phyloP scores from a whole-genome alignment of 2,329 filamentous ascomycete genomes.

The Talaromyces atroroseus region DNA sequence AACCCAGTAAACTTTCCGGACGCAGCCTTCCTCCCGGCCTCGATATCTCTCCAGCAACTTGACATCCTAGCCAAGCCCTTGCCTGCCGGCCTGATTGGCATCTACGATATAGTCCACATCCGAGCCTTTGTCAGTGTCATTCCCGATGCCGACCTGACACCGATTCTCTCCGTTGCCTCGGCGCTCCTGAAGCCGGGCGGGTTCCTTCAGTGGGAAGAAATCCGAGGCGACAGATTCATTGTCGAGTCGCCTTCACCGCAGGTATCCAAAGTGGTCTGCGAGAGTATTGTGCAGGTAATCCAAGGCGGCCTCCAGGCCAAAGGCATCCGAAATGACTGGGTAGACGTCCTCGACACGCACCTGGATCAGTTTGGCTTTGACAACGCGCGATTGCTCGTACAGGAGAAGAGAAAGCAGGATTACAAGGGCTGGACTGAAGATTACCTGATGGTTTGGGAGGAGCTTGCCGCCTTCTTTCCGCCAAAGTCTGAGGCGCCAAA shows the following conservation, averaged over 20 bases:
- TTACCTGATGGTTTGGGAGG: conserved; percentile 2
- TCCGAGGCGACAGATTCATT: not conserved
- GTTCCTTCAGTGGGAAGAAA: conserved; percentile 2
- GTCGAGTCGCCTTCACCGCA: conserved; percentile 2
- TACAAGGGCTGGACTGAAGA: conserved; percentile 3
- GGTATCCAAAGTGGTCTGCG: not conserved
- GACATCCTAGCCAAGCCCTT: not conserved
- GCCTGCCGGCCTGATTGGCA: not conserved
- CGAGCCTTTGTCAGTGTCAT: not conserved
- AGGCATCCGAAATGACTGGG: not conserved
- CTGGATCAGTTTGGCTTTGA: not conserved
- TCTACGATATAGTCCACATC: not conserved
- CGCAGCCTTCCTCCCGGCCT: not conserved
- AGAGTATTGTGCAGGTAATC: conserved; percentile 1
- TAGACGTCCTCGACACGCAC: not conserved
- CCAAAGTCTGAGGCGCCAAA: not conserved
- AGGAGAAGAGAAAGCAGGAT: not conserved
- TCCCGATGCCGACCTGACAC: not conserved
- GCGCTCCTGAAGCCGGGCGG: not conserved
- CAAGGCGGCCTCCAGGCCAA: not conserved
- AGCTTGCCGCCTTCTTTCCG: not conserved
- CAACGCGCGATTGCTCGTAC: not conserved
- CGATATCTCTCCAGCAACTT: not conserved
- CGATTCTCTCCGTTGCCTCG: not conserved
- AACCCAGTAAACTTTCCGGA: not conserved